These are phyloP conservation scores for Dactylellina haptotyla DNA, from an alignment of 2,329 filamentous ascomycete genomes.

Conservation along the genomic window DNA sequence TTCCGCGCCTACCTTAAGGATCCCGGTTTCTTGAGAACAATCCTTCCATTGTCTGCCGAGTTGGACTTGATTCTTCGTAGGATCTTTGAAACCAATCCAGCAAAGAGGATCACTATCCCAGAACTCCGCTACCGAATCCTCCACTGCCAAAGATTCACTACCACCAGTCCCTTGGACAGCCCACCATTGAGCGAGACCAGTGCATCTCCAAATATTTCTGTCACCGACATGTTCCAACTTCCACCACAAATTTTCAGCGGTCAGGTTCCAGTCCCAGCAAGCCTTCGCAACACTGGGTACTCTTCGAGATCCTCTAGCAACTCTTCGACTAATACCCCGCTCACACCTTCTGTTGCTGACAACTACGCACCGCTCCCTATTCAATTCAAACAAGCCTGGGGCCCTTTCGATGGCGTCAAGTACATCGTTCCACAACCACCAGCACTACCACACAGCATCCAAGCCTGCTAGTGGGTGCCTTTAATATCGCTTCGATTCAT, in stretches of 20 bases:
- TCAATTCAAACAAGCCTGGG: slow-evolving; percentile 51
- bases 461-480: slow-evolving; percentile 49
- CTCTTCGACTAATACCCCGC: slow-evolving; percentile 55
- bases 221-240: slow-evolving; percentile 57
- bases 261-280: slow-evolving; percentile 55
- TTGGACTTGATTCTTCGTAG: slow-evolving; percentile 85
- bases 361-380: slow-evolving; percentile 54
- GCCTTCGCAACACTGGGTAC: slow-evolving; percentile 55
- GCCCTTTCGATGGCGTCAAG: slow-evolving; percentile 49
- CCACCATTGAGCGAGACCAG: slow-evolving; percentile 56
- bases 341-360: slow-evolving; percentile 53
- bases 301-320: slow-evolving; percentile 57
- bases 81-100: slow-evolving; percentile 87
- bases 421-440: slow-evolving; percentile 46
- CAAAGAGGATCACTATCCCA: slow-evolving; percentile 80
- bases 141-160: slow-evolving; percentile 78
- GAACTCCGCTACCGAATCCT: slow-evolving; percentile 82
- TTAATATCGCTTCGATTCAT: slow-evolving; percentile 47
- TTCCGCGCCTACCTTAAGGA: slow-evolving; percentile 90
- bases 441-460: slow-evolving; percentile 51
- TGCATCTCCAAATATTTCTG: slow-evolving; percentile 55
- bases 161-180: slow-evolving; percentile 59
- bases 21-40: slow-evolving; percentile 87
- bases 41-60: slow-evolving; percentile 88
- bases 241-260: slow-evolving; percentile 53